Base-by-base conservation (phyloP, 257 asterid genomes). In the Dorcoceras hygrometricum region DNA sequence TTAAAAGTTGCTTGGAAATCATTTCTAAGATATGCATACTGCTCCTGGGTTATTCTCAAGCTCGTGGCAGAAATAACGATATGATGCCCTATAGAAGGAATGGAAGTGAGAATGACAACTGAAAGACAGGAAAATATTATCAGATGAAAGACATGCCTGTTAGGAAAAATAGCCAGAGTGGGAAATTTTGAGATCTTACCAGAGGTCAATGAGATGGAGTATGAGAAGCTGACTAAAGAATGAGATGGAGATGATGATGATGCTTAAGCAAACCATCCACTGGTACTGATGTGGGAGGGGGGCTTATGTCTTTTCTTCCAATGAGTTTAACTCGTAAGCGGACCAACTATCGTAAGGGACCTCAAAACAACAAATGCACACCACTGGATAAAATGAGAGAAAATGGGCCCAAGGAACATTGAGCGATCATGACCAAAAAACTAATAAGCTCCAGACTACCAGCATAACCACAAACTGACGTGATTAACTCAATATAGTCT, bases 221-320 rank as follows among this genome's bases (percentile, higher is more conserved):
- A 65, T 26, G 73, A 69, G 68, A 85, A 76, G 79, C 76, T 61
- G 86, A 76, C 36, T 66, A 63, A 50, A 50, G 75, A 51, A 56
- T 53, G 70, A 66, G 71, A 36, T 36, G 48, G 48, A 10, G 48
- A 36, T 36, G 48, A 36, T 36, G 48, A 10, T 70, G 84, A 66
- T 78, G 79, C 78, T 59, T 71, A 48, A 79, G 84, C 76, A 72
- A 78, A 67, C 84, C 84, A 70, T 78, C 83, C 77, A 78, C 79
- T 71, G 88, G 85, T 72, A 79, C 82, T 78, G 85, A 67, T 69
- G 88, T 65, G 75, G 81, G 80, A 80, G 82, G 83, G 81, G 78
- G 76, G 57, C 76, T 36, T 71, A 24, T 68, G 62, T 68, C 76
- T 75, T 73, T 24, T 81, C 82, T 68, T 76, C 83, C 79, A 34